Evolutionary conservation across 1,284 basidiomycete genomes (phyloP), one percentile per base, ranked within the genome.

Genomic region (Agaricales sp.): DNA sequence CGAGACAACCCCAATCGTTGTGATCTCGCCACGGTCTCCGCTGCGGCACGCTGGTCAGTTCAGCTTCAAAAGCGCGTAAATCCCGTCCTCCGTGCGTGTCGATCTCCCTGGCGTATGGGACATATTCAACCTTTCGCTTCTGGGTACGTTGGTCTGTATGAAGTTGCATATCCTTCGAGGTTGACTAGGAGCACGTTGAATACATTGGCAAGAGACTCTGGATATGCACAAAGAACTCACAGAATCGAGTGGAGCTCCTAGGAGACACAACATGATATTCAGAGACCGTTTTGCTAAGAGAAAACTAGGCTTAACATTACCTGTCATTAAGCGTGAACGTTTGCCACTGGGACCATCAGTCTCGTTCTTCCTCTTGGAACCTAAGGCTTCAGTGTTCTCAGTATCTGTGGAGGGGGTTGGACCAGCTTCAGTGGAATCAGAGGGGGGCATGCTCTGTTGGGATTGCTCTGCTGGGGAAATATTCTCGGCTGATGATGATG

Each of bases 41-140:
- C 51, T 71, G 75, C 48, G 72, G 60, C 20, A 70, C 57, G 6
- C 69, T 73, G 14, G 68, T 63, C 37, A 80, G 70, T 57, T 89
- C 83, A 13, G 74, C 71, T 55, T 91, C 82, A 50, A 92, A 66
- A n/a, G 68, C 56, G 47, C 80, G 74, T 18, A 93, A 61, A 62
- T 97, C 90, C 59, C 92, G 84, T 12, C 94, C 94, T 24, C 91
- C 92, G 52, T 82, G 73, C 0, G 82, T 84, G n/a, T 87, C 80
- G 22, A 89, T 64, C 50, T 87, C 83, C 21, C 88, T 80, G 8
- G 78, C 78, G 14, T 91, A 69, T 0, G 95, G 95, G 21, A 87
- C 71, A 62, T 98, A 99, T 68, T 93, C 89, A 57, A 98, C 88
- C 66, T 87, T 90, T 58, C 88, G 84, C 52, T 91, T 79, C 30